Evolutionary conservation across 2,329 filamentous ascomycete species (phyloP).

Genomic region (Aspergillus texensis): DNA sequence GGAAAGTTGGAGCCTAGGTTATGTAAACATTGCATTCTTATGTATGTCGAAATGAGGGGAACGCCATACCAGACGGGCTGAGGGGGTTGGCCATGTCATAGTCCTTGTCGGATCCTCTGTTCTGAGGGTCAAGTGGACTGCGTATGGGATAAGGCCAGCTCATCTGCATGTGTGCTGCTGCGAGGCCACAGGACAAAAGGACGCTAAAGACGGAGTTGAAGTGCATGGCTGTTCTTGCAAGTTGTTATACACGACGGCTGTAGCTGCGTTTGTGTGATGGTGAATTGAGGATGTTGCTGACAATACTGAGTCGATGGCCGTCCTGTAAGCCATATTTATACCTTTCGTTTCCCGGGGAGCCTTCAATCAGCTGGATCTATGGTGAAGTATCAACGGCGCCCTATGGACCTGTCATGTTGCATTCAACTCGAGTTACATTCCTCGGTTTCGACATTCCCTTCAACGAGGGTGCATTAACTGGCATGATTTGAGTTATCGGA

Average conservation of each 20-base stretch:
- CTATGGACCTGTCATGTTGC: slow-evolving; percentile 4
- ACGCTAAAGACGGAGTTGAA: slow-evolving; percentile 1
- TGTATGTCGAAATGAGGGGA: too few relatives aligned
- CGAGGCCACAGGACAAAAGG: slow-evolving; percentile 2
- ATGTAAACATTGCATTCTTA: background rate
- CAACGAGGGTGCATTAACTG: background rate
- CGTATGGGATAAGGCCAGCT: slow-evolving; percentile 53
- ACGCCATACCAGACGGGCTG: slow-evolving; percentile 36
- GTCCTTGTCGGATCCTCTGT: slow-evolving; percentile 55
- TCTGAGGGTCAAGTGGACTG: slow-evolving; percentile 46
- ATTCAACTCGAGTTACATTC: slow-evolving; percentile 5
- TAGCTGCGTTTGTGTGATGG: background rate
- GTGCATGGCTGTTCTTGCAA: slow-evolving; percentile 2
- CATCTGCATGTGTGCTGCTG: slow-evolving; percentile 54
- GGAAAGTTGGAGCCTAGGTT: slow-evolving; percentile 62
- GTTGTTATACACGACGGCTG: background rate
- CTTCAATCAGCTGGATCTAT: background rate
- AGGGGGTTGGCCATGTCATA: slow-evolving; percentile 71
- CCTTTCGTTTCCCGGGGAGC: background rate
- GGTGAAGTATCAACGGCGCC: background rate
- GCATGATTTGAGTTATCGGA: background rate
- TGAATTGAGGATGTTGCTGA: background rate
- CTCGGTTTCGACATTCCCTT: background rate
- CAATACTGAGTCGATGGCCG: background rate
- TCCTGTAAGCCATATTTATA: background rate